Evolutionary conservation across 495 filamentous ascomycete species (phyloP), one percentile per base, ranked within the genome.

Genomic region (Talaromyces borbonicus): DNA sequence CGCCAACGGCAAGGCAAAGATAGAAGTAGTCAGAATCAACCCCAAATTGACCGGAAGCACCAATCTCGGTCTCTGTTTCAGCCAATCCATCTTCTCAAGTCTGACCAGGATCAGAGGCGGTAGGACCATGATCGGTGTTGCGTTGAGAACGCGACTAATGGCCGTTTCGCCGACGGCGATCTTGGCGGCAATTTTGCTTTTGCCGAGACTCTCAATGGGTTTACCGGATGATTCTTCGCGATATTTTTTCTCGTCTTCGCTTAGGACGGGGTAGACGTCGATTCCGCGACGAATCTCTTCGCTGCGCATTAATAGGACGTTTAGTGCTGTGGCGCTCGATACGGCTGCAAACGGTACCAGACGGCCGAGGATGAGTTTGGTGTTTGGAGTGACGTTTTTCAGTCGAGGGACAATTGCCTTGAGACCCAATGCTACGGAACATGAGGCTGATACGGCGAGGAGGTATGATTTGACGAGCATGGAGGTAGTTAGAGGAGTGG

Each of bases 261-360:
- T 77, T 1, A 83, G 72, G 18, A 82, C 77, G 0, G 87, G 88
- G 68, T 80, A 96, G n/a, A 98, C 81, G 63, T 98, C 90, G 58
- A 98, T 97, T 9, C 92, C 92, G 37, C 72, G 78, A 56, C 87
- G 72, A 50, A 97, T 95, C 66, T 98, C 92, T 62, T 94, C 90
- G 41, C 87, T 84, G 52, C 92, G 85, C 92, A 98, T 98, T 48
- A 98, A 73, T 69, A 95, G 90, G 25, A 96, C 93, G 61, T 98
- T 98, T 33, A 98, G 72, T 1, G 83, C 87, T 48, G 85, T 86
- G 2, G 92, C 92, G 45, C 78, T 84, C 9, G 88, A 88, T 3
- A 98, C 92, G 6, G 92, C 92, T 0, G 89, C 92, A 56, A 98
- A 98, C 22, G 92, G 92, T 9, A 98, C 88, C 9, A 98, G 77